Percentiles rank a stretch among this genome's conserved stretches.
Conservation (phyloP, 2,329 filamentous ascomycete genomes). For the Penicillium sp. region DNA sequence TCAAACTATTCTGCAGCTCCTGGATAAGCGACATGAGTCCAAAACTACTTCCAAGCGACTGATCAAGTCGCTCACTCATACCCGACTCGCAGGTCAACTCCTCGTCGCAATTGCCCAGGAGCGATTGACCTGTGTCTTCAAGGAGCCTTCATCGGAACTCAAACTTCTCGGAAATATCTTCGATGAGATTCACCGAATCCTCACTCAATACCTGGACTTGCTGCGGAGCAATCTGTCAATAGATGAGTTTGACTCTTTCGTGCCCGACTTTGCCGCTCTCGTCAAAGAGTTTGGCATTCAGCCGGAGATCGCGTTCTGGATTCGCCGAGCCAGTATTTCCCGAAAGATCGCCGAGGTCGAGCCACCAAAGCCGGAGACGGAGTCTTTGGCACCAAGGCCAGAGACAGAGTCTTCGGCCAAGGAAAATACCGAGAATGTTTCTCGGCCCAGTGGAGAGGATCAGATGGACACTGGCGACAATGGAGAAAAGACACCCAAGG, state of each 20-base stretch:
- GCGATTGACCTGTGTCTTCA: slow-evolving; percentile 78
- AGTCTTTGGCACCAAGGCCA: slow-evolving; percentile 22
- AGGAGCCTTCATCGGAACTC: slow-evolving; percentile 71
- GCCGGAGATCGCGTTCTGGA: slow-evolving; percentile 75
- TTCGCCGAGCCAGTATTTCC: slow-evolving; percentile 70
- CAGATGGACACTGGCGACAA: slow-evolving; percentile 36
- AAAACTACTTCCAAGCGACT: slow-evolving; percentile 72
- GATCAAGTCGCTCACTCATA: slow-evolving; percentile 71
- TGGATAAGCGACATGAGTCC: slow-evolving; percentile 76
- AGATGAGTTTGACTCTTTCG: slow-evolving; percentile 70
- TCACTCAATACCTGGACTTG: slow-evolving; percentile 85
- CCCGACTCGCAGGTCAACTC: slow-evolving; percentile 72
- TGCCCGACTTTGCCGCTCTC: slow-evolving; percentile 70
- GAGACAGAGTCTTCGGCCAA: slow-evolving; percentile 28
- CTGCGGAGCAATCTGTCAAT: slow-evolving; percentile 72
- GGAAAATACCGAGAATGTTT: slow-evolving; percentile 16
- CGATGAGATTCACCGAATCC: slow-evolving; percentile 81
- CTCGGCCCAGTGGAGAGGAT: slow-evolving; percentile 32
- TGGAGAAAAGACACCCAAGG: slow-evolving; percentile 15
- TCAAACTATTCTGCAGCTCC: slow-evolving; percentile 72
- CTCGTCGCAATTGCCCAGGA: slow-evolving; percentile 90
- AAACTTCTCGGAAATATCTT: slow-evolving; percentile 85
- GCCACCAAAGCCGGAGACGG: slow-evolving; percentile 28
- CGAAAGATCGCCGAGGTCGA: slow-evolving; percentile 53
- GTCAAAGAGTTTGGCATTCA: slow-evolving; percentile 76